Conservation (phyloP, 108 stramenopile genomes). For the Pseudonitzschia pungens region DNA sequence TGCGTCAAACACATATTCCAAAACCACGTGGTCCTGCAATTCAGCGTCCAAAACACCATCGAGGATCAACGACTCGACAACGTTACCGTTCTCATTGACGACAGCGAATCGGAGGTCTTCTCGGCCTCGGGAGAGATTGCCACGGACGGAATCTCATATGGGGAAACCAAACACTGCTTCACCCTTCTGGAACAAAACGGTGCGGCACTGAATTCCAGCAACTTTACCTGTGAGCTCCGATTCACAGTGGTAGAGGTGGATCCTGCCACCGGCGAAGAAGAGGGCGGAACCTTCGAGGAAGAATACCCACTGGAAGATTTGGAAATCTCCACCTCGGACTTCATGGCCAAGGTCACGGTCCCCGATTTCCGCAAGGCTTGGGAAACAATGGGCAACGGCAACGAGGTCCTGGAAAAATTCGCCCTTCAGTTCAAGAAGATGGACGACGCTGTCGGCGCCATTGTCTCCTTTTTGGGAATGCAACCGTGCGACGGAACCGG, state of each 20-base stretch:
- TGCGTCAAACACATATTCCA: constrained; percentile 92
- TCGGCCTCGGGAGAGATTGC: constrained; percentile 63
- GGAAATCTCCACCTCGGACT: constrained; percentile 83
- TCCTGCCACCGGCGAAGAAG: constrained; percentile 75
- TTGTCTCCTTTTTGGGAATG: constrained; percentile 91
- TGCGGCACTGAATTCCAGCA: constrained; percentile 33
- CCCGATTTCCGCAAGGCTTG: constrained; percentile 87
- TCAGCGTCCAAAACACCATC: constrained; percentile 92
- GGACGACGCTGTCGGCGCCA: constrained; percentile 78
- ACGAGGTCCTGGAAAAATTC: constrained; percentile 93
- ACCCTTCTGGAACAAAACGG: constrained; percentile 64
- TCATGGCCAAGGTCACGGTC: constrained; percentile 90
- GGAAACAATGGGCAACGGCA: constrained; percentile 76
- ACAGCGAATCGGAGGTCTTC: constrained; percentile 62
- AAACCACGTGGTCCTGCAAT: constrained; percentile 89
- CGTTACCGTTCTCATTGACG: constrained; percentile 83
- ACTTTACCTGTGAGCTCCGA: constrained; percentile 71
- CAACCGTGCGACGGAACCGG: constrained; percentile 90
- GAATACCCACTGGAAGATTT: constrained; percentile 93
- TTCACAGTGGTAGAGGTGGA: constrained; percentile 84
- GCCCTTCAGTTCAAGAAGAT: constrained; percentile 88
- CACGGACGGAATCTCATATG: constrained; percentile 54
- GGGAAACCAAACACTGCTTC: constrained; percentile 76
- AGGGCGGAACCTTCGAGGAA: constrained; percentile 84
- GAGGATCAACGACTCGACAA: constrained; percentile 87